These are phyloP conservation scores for Russula brevipes DNA, from an alignment of 768 basidiomycete genomes.

Conservation along the genomic window DNA sequence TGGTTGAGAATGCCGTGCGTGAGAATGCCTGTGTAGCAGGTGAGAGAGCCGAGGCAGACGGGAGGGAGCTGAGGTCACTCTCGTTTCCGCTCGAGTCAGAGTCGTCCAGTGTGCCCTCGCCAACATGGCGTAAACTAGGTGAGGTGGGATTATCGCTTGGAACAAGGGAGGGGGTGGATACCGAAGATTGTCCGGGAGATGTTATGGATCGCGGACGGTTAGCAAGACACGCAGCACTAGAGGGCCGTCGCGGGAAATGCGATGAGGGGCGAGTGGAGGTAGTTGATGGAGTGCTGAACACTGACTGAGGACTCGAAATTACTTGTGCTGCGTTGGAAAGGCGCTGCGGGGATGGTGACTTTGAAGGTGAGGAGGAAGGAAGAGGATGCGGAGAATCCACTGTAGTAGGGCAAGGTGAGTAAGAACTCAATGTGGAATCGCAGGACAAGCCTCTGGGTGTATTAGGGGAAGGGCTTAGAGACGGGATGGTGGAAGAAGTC, in stretches of 20 bases:
- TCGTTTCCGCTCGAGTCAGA: slow-evolving; percentile 56
- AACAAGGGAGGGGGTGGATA: slow-evolving; percentile 34
- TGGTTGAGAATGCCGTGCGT: slow-evolving; percentile 29
- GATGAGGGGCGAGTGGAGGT: slow-evolving; percentile 12
- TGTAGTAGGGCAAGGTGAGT: slow-evolving; percentile 6
- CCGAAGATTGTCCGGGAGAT: slow-evolving; percentile 43
- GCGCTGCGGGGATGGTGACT: slow-evolving; percentile 23
- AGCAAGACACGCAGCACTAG: slow-evolving; percentile 16
- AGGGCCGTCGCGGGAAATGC: slow-evolving; percentile 22
- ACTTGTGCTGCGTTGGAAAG: slow-evolving; percentile 13
- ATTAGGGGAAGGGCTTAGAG: slow-evolving; percentile 26
- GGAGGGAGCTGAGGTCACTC: slow-evolving; percentile 23
- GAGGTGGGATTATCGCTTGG: slow-evolving; percentile 34
- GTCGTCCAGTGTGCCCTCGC: slow-evolving; percentile 74
- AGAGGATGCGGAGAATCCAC: slow-evolving; percentile 9
- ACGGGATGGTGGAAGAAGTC: slow-evolving; percentile 26
- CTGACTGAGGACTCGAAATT: slow-evolving; percentile 17
- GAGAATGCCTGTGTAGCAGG: slow-evolving; percentile 32
- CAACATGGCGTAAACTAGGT: slow-evolving; percentile 54
- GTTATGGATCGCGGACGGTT: slow-evolving; percentile 28
- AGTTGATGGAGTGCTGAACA: slow-evolving; percentile 17
- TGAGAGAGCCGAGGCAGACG: slow-evolving; percentile 29
- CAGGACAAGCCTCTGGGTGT: slow-evolving; percentile 26
- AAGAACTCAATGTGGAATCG: slow-evolving; percentile 29
- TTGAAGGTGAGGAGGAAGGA: slow-evolving; percentile 14